Base-by-base conservation (phyloP, 345 rosid genomes). In the Boechera stricta region DNA sequence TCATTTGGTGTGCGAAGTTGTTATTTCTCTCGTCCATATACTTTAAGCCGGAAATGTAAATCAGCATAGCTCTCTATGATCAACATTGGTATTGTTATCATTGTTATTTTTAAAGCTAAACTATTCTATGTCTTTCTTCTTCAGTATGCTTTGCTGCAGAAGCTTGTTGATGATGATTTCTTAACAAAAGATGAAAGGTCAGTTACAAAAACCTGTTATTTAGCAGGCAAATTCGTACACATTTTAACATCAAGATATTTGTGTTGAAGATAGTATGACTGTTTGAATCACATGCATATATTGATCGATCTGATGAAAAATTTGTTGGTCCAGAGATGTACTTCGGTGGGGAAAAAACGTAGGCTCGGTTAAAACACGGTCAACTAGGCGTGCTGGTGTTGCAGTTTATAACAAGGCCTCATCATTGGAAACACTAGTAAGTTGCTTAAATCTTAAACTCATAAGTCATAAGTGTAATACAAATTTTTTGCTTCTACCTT, bases 141-240 rank as follows among this genome's bases (percentile, higher is more conserved):
- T 72, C 85, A 92, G 97, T 93, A 94, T 80, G 94, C 90, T 18
- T 85, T 94, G 84, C 91, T 94, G 33, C 91, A 88, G 67, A 88
- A 89, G 80, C 97, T 92, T 78, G 76, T 89, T 52, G 81, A 76
- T 75, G 94, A 86, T 57, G 81, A 83, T 73, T 87, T 62, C 87
- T 80, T 92, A 69, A 78, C 91, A 33, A 69, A 80, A 29, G 89
- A 85, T 26, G 98, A 94, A 88, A 89, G 94, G 98, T 90, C 33
- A 65, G 88, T 81, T 10, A 16, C n/a, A 41, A 54, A 38, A 58
- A 7, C n/a, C 4, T 0, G 13, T 7, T 32, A 24, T 9, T 6
- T 32, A 33, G 15, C 28, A 1, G 2, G 52, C 18, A 49, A 45
- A 33, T 4, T 21, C 48, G 7, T 16, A 10, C 69, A 52, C 29